These are phyloP conservation scores for Sarocladiaceae sp. DNA, from an alignment of 2,329 filamentous ascomycete species.

Conservation along the genomic window DNA sequence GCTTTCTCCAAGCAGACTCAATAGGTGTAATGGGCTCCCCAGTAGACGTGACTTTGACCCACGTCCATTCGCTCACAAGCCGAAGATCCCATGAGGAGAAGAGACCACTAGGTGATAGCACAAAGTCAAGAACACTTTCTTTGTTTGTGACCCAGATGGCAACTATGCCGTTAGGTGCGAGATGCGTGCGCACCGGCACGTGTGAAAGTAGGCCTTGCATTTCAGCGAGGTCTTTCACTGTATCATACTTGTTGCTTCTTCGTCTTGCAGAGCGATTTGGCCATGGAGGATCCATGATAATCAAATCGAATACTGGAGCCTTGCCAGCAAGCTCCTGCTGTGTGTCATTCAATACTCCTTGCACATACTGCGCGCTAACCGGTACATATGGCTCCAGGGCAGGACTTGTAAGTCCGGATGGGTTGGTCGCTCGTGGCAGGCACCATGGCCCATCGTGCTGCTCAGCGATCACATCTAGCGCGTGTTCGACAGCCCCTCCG, in stretches of 20 bases:
- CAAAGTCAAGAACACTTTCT: slow-evolving; percentile 50
- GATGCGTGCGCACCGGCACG: slow-evolving; percentile 52
- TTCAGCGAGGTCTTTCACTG: slow-evolving; percentile 40
- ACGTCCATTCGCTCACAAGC: slow-evolving; percentile 67
- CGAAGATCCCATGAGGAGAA: slow-evolving; percentile 66
- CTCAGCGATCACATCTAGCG: slow-evolving; percentile 26
- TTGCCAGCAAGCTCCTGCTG: slow-evolving; percentile 34
- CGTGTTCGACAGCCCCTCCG: slow-evolving; percentile 38
- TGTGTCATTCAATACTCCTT: slow-evolving; percentile 42
- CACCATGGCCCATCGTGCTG: slow-evolving; percentile 14
- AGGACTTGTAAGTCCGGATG: neutral
- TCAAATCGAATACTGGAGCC: slow-evolving; percentile 57
- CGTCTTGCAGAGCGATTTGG: slow-evolving; percentile 70
- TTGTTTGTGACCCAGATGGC: slow-evolving; percentile 80
- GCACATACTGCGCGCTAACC: slow-evolving; percentile 38
- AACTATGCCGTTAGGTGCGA: slow-evolving; percentile 53
- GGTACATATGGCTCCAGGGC: slow-evolving; percentile 31
- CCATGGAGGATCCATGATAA: slow-evolving; percentile 77
- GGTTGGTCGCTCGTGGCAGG: neutral
- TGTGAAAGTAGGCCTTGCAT: slow-evolving; percentile 45
- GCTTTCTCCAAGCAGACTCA: slow-evolving; percentile 63
- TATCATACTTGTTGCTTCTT: slow-evolving; percentile 46
- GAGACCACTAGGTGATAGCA: slow-evolving; percentile 47
- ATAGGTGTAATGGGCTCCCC: slow-evolving; percentile 63
- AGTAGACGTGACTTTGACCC: slow-evolving; percentile 65